phyloP scores from a whole-genome alignment of 768 basidiomycete species.

The Rhizopogon sp. region DNA sequence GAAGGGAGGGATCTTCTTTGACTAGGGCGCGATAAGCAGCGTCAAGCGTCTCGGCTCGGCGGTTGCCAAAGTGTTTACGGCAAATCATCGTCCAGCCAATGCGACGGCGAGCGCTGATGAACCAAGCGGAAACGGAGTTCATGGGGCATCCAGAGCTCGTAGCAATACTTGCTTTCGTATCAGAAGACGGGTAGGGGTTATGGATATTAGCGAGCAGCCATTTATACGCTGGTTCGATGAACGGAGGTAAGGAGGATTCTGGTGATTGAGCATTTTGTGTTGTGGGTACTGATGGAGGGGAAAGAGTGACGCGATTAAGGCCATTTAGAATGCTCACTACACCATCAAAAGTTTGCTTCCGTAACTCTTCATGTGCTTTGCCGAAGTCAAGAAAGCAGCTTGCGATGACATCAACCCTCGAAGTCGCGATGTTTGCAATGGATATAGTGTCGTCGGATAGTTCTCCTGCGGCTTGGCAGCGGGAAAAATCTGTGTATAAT shows the following conservation, averaged over 20 bases:
- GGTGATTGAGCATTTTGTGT: not conserved
- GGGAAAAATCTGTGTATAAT: not conserved
- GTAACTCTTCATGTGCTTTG: not conserved
- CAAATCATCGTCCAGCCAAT: constrained; percentile 49
- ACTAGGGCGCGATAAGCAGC: constrained; percentile 23
- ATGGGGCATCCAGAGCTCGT: constrained; percentile 13
- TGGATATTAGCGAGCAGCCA: constrained; percentile 46
- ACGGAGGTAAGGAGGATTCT: not conserved
- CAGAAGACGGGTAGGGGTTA: constrained; percentile 44
- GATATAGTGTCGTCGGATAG: not conserved
- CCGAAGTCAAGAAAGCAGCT: not conserved
- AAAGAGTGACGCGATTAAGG: not conserved
- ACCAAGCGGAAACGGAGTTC: constrained; percentile 42
- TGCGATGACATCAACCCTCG: rapidly evolving
- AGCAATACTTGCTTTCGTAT: constrained; percentile 25
- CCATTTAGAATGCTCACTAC: not conserved
- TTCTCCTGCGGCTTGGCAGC: not conserved
- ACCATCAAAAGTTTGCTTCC: rapidly evolving
- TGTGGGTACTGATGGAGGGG: not conserved
- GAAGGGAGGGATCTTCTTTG: constrained; percentile 6
- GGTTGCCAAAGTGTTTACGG: constrained; percentile 19
- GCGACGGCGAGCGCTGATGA: constrained; percentile 39
- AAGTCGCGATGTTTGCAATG: not conserved
- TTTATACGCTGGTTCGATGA: constrained; percentile 18
- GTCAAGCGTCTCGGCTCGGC: constrained; percentile 17